A percentile compares a stretch with the other conserved stretches of the same genome.
Conservation (phyloP, 768 basidiomycete species). For the Hirschioporus abietinus region DNA sequence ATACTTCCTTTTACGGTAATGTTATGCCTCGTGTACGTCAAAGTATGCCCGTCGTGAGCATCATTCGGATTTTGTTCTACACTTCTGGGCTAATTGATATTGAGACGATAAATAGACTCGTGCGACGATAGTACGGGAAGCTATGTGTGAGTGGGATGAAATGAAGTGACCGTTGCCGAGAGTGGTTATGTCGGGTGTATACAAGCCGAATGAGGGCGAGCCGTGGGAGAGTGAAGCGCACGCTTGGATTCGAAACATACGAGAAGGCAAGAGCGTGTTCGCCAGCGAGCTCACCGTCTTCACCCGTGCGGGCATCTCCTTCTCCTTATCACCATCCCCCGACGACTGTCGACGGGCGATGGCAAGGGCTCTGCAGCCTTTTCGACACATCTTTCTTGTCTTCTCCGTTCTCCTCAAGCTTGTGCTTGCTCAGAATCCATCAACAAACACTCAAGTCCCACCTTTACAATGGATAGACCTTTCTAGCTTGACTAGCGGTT, state of each 20-base stretch:
- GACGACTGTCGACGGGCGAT: constrained; percentile 11
- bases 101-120: background rate
- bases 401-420: constrained; percentile 19
- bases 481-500: constrained; percentile 47
- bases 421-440: constrained; percentile 40
- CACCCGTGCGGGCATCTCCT: background rate
- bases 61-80: too few species aligned
- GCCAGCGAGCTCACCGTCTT: constrained; percentile 1
- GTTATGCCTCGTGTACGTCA: background rate
- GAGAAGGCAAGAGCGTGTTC: background rate
- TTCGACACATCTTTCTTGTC: constrained; percentile 11
- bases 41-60: background rate
- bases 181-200: background rate
- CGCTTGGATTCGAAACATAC: background rate
- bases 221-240: constrained; percentile 1
- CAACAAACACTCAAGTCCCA: constrained; percentile 50
- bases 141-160: background rate
- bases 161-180: constrained; percentile 1
- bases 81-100: background rate
- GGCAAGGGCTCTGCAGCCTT: constrained; percentile 12
- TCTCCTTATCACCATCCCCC: constrained; percentile 2
- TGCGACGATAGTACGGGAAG: background rate
- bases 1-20: background rate
- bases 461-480: constrained; percentile 77
- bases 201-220: background rate